Conservation (phyloP, 2,329 filamentous ascomycete species). For the Whalleya microplaca region DNA sequence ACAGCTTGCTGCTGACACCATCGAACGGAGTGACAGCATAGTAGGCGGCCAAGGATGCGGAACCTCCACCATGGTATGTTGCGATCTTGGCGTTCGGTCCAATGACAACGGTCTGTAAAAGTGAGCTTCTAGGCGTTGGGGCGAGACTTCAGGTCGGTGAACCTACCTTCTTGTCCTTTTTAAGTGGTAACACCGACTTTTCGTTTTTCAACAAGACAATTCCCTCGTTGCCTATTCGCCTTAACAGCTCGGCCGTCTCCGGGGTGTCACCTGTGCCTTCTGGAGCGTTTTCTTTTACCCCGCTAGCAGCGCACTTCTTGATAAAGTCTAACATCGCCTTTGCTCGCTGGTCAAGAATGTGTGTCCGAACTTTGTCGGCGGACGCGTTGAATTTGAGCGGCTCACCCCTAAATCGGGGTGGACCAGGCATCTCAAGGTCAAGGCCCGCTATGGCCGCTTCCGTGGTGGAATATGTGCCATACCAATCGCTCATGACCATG, state of each 20-base stretch:
- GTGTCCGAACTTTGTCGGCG: conserved; percentile 59
- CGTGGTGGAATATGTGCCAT: conserved; percentile 58
- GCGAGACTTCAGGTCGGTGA: not conserved
- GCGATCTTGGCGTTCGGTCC: conserved; percentile 62
- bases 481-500: conserved; percentile 64
- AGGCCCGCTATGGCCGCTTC: conserved; percentile 55
- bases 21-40: conserved; percentile 74
- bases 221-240: conserved; percentile 68
- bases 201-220: conserved; percentile 78
- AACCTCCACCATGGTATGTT: conserved; percentile 67
- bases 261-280: conserved; percentile 61
- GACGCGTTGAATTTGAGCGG: conserved; percentile 55
- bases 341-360: conserved; percentile 61
- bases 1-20: conserved; percentile 63
- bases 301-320: conserved; percentile 57
- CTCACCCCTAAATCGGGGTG: conserved; percentile 55
- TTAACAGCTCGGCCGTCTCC: conserved; percentile 65
- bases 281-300: conserved; percentile 57
- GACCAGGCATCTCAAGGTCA: conserved; percentile 65
- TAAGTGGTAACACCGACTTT: conserved; percentile 63
- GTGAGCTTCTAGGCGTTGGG: not conserved
- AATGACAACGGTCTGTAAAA: conserved; percentile 53
- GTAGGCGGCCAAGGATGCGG: conserved; percentile 63
- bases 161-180: conserved; percentile 60
- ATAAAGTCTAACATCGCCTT: conserved; percentile 62